Conservation (phyloP, 2,329 filamentous ascomycete species). For the Paecilomyces niveus region DNA sequence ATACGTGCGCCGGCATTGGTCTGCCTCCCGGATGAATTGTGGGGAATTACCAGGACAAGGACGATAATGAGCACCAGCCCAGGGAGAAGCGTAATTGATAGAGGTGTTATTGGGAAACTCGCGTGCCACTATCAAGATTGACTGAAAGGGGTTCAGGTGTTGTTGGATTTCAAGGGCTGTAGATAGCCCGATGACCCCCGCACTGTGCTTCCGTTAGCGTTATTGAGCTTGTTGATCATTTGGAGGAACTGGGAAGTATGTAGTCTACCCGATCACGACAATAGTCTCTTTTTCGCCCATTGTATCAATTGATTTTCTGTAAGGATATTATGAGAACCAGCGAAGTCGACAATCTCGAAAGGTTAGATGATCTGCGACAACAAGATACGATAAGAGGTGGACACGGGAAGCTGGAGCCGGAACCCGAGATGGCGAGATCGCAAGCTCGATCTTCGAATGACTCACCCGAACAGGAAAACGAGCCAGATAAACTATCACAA, state of each 20-base stretch:
- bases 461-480: too few species aligned
- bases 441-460: too few species aligned
- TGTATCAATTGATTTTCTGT: background rate
- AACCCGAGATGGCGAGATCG: too few species aligned
- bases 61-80: constrained; percentile 43
- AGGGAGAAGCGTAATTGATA: constrained; percentile 40
- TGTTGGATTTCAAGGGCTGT: constrained; percentile 29
- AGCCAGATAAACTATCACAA: too few species aligned
- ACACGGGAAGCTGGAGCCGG: too few species aligned
- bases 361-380: too few species aligned
- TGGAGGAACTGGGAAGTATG: background rate
- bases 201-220: constrained; percentile 18
- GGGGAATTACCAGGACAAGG: constrained; percentile 34
- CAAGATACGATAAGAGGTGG: too few species aligned
- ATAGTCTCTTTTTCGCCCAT: constrained; percentile 16
- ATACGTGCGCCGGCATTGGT: constrained; percentile 33
- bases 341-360: too few species aligned
- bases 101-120: constrained; percentile 34
- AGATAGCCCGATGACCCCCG: constrained; percentile 34
- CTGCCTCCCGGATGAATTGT: constrained; percentile 27
- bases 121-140: constrained; percentile 33
- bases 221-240: constrained; percentile 2
- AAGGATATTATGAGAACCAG: too few species aligned
- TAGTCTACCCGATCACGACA: constrained; percentile 29
- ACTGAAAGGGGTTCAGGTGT: constrained; percentile 17